Evolutionary conservation across 305 asterid species (phyloP).

Genomic region (Euphrasia arctica): DNA sequence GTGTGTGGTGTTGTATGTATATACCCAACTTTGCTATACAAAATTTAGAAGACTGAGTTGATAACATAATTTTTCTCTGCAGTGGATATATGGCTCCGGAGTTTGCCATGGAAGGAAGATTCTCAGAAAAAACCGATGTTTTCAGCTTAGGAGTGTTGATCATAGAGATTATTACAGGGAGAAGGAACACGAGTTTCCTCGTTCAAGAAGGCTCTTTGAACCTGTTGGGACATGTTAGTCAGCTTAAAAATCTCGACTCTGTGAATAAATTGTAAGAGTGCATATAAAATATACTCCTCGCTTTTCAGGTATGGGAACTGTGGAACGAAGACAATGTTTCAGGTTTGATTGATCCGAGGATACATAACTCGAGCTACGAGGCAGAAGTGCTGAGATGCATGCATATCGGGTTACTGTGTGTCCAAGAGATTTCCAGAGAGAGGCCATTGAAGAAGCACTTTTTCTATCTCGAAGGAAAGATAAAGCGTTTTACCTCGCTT

Average conservation of each 20-base stretch:
- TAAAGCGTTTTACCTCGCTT: too few relatives aligned
- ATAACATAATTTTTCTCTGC: slow-evolving; percentile 25
- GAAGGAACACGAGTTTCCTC: slow-evolving; percentile 33
- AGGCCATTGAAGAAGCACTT: too few relatives aligned
- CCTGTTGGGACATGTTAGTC: slow-evolving; percentile 50
- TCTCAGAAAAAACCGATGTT: slow-evolving; percentile 52
- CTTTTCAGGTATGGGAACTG: slow-evolving; percentile 43
- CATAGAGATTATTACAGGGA: slow-evolving; percentile 45
- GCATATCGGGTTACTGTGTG: slow-evolving; percentile 46
- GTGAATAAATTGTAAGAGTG: neutral
- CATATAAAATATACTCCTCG: neutral
- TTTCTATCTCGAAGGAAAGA: too few relatives aligned
- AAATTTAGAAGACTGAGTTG: neutral
- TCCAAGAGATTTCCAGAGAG: slow-evolving; percentile 39
- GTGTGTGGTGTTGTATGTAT: neutral
- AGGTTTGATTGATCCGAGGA: slow-evolving; percentile 32
- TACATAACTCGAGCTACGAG: slow-evolving; percentile 24
- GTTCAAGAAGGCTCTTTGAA: slow-evolving; percentile 38
- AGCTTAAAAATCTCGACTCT: slow-evolving; percentile 8
- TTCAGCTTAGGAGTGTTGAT: slow-evolving; percentile 58
- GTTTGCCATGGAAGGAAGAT: slow-evolving; percentile 52
- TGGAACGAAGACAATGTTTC: slow-evolving; percentile 38
- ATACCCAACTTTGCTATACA: neutral
- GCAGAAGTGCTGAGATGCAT: slow-evolving; percentile 39
- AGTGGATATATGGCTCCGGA: slow-evolving; percentile 66